These are phyloP conservation scores for Colletotrichum karsti DNA, from an alignment of 2,329 filamentous ascomycete genomes.

Conservation along the genomic window DNA sequence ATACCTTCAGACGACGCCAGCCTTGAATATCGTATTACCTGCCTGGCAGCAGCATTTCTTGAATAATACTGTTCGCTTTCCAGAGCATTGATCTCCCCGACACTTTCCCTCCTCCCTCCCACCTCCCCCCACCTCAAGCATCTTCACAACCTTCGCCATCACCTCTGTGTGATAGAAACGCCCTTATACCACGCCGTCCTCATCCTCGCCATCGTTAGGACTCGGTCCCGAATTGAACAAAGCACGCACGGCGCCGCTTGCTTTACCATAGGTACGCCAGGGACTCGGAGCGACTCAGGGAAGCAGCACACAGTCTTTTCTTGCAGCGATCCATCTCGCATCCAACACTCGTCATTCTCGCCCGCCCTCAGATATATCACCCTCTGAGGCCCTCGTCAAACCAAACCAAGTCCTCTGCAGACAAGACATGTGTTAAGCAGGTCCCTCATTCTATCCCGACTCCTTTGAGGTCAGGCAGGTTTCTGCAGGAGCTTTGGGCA, in stretches of 20 bases:
- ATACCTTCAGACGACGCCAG: conserved; percentile 28
- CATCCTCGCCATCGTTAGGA: neutral
- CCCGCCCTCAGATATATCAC: conserved; percentile 39
- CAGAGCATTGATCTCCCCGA: neutral
- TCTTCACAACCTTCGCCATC: neutral
- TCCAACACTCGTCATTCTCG: neutral
- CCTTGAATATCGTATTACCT: conserved; percentile 29
- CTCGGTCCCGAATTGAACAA: neutral
- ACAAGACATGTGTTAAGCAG: conserved; percentile 30
- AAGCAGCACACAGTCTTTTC: neutral
- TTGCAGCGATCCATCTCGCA: neutral
- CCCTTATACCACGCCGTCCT: neutral
- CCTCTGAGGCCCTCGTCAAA: conserved; percentile 32
- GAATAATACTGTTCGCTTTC: conserved; percentile 20
- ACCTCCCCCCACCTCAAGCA: too few relatives aligned
- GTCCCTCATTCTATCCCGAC: conserved; percentile 44
- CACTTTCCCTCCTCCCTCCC: neutral
- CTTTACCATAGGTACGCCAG: neutral
- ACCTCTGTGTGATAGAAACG: neutral
- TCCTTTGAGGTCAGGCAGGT: conserved; percentile 84
- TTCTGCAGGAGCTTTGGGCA: conserved; percentile 73
- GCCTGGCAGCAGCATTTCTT: conserved; percentile 28
- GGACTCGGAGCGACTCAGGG: neutral
- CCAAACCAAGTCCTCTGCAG: neutral
- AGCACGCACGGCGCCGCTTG: neutral